Evolutionary conservation across 352 stramenopile species (phyloP).

Genomic region (Ophiocytium majus): DNA sequence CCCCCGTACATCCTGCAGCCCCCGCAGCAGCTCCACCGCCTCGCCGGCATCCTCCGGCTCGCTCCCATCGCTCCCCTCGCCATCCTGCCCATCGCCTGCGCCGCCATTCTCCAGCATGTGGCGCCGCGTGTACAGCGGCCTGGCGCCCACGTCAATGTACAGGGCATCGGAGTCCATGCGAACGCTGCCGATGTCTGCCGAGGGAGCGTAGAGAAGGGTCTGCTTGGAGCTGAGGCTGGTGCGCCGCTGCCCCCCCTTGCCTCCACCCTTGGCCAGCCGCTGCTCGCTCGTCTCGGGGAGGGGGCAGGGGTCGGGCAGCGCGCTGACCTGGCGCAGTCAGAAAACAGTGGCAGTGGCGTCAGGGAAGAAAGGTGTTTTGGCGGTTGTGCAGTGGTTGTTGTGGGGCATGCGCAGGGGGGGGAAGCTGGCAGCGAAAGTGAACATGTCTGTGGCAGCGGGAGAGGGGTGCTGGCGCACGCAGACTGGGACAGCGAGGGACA

Average conservation of each 20-base stretch:
- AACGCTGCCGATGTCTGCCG: constrained; percentile 93
- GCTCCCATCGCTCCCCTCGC: constrained; percentile 4
- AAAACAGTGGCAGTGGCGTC: too few species aligned
- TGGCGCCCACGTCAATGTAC: constrained; percentile 89
- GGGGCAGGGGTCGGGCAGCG: constrained; percentile 92
- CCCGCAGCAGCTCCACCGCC: constrained; percentile 76
- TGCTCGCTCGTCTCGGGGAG: constrained; percentile 64
- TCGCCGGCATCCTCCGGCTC: constrained; percentile 62
- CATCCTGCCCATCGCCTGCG: neutral
- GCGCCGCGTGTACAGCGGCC: neutral
- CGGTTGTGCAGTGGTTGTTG: too few species aligned
- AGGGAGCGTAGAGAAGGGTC: constrained; percentile 85
- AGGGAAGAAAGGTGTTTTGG: too few species aligned
- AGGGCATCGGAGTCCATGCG: constrained; percentile 98
- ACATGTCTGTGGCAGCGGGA: too few species aligned
- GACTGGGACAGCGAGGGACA: too few species aligned
- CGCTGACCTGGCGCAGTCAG: too few species aligned
- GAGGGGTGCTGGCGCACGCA: too few species aligned
- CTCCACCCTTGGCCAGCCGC: neutral
- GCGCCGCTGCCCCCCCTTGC: neutral
- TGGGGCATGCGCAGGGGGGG: too few species aligned
- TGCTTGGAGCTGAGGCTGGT: constrained; percentile 81
- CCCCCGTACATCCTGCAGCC: constrained; percentile 80
- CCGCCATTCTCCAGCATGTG: constrained; percentile 10
- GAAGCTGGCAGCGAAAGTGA: too few species aligned